These are phyloP conservation scores for Umbelopsis sp. DNA, from an alignment of 192 early-diverging fungal species.

Conservation along the genomic window DNA sequence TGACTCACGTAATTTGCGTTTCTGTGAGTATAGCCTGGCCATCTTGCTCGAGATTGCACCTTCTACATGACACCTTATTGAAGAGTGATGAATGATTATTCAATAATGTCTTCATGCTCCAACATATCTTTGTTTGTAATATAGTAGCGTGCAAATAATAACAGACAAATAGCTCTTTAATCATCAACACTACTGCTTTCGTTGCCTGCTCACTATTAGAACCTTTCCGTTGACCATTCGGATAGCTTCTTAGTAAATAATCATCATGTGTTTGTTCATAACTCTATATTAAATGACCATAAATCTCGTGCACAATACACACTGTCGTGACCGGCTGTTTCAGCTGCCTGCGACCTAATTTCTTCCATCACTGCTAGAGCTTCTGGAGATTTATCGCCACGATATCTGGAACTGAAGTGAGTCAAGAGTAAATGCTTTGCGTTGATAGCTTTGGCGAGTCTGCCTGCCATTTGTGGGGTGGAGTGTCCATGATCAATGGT, in stretches of 20 bases:
- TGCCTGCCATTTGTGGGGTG: slow-evolving; percentile 58
- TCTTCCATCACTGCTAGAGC: slow-evolving; percentile 53
- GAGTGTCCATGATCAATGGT: slow-evolving; percentile 56
- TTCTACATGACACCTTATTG: not conserved
- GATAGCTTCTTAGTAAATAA: too few species aligned
- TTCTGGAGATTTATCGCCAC: slow-evolving; percentile 46
- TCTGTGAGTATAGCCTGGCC: slow-evolving; percentile 16
- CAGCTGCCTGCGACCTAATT: slow-evolving; percentile 44
- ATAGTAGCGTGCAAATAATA: too few species aligned
- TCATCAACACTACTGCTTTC: too few species aligned
- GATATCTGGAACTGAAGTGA: slow-evolving; percentile 58
- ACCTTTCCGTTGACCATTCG: too few species aligned
- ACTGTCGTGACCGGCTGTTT: slow-evolving; percentile 44
- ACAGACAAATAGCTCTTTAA: too few species aligned
- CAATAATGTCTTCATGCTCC: too few species aligned
- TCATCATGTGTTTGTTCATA: slow-evolving; percentile 5
- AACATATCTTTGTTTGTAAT: too few species aligned
- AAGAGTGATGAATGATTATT: not conserved
- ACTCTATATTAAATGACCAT: slow-evolving; percentile 31
- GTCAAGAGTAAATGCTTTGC: slow-evolving; percentile 50
- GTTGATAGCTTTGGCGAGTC: slow-evolving; percentile 40
- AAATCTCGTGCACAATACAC: slow-evolving; percentile 41
- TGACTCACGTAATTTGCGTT: not conserved
- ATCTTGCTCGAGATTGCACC: slow-evolving; percentile 27
- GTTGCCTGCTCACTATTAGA: too few species aligned